Base-by-base conservation (phyloP, 2,329 filamentous ascomycete species). In the Penicillium sp. region DNA sequence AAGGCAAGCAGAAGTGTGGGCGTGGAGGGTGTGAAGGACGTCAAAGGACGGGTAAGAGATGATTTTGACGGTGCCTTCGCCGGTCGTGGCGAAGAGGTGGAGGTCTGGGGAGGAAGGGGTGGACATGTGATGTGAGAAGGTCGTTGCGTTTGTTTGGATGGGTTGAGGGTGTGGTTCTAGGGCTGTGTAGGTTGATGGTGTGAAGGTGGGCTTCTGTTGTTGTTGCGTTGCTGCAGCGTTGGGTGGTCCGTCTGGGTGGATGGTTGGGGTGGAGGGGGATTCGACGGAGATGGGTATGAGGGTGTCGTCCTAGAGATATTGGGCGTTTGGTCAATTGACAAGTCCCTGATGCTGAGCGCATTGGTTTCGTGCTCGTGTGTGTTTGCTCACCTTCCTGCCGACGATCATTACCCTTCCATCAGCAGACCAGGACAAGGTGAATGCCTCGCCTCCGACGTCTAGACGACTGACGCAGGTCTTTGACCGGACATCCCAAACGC, bases 401-500 rank as follows among this genome's bases (percentile, higher is more conserved):
- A 70, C 73, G 19, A 76, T 61, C 39, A 75, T 61, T 26, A 69
- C 66, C 35, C 62, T 73, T 19, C 74, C 74, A 59, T 76, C 74
- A 1, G 70, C 68, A 38, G 71, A 70, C 73, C 73, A 76, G 10
- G 71, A 68, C 37, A 76, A 56, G 1, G 72, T 75, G 51, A 76
- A 74, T 13, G 72, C 72, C 53, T 76, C 73, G 24, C 72, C 72
- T 38, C 73, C 74, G n/a, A 76, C 67, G 53, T 75, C 72, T 6
- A 76, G 58, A 42, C 68, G 71, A 53, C 69, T 71, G n/a, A 74
- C 69, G 51, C 72, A 75, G 3, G 63, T 70, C 59, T 75, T 75
- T 12, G 70, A 72, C 35, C 74, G 68, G 21, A 75, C 74, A 59
- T 76, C 74, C 74, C 74, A 76, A 53, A 76, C 72, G 35, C 72